Evolutionary conservation across 306 rosid genomes (phyloP), one percentile per base, ranked within the genome.

Genomic region (Canavalia gladiata): DNA sequence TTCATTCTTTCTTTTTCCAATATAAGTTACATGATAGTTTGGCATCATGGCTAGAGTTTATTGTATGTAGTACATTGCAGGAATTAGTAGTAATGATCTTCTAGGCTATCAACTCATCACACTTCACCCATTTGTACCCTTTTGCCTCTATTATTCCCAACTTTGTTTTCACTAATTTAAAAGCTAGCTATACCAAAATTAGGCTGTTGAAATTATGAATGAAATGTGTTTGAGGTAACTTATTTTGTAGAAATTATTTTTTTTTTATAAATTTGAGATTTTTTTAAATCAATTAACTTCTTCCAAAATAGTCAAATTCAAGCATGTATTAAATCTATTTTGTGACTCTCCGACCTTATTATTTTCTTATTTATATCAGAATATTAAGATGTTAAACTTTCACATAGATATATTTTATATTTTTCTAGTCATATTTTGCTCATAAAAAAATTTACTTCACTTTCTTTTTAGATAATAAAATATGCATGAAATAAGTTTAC

Each of bases 1-100:
- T 69, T 84, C 82, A 84, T 84, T 80, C 87, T 74, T 75, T 80
- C 81, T 68, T 65, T 80, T 84, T 60, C 62, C 74, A 30, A 4
- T 74, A 41, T 75, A 74, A 57, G 75, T 66, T 70, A 5, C 8
- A 62, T 69, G 42, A 8, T 76, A 68, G 68, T 42, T 74, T 69
- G 33, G 55, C 43, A 74, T 80, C 60, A 79, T 68, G 4, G 77
- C 65, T 68, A 65, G 58, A 64, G 69, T 42, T 59, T 63, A 52
- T 72, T 50, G 30, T 5, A 12, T 64, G 12, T 47, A 39, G 75
- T 65, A 65, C 60, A 7, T 45, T 37, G 60, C 30, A 57, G 7
- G 75, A 33, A 71, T 70, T 64, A 34, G 56, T 35, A 37, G 42
- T 63, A 78, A 74, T 72, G 47, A 54, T 43, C 66, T 35, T 52